These are phyloP conservation scores for Pseudozyma pruni DNA, from an alignment of 1,284 basidiomycete genomes.

Conservation along the genomic window DNA sequence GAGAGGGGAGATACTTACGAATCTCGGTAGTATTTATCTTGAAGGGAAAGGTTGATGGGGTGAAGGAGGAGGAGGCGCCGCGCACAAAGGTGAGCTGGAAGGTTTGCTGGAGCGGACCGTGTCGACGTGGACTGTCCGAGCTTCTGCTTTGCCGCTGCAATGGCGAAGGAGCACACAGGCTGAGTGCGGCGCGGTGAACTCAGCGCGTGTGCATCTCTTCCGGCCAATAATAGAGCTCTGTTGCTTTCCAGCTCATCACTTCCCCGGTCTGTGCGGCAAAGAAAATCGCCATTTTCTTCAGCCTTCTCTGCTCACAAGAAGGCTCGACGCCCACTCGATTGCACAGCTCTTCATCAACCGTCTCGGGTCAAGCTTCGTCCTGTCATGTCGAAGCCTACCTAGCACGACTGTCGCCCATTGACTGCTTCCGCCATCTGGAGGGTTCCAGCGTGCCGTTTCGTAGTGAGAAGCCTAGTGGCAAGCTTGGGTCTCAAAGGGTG, in stretches of 20 bases:
- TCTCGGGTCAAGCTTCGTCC: too few species aligned
- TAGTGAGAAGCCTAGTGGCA: too few species aligned
- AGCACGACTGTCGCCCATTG: too few species aligned
- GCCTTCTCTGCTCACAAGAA: constrained; percentile 26
- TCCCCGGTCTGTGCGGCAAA: constrained; percentile 32
- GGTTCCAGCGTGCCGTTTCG: too few species aligned
- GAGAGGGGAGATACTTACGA: constrained; percentile 22
- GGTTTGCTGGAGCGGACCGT: constrained; percentile 18
- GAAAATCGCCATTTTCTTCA: constrained; percentile 10
- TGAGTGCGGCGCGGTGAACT: neutral
- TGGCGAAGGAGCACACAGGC: neutral
- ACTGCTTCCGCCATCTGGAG: too few species aligned
- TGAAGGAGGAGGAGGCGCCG: constrained; percentile 4
- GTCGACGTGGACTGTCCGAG: constrained; percentile 30
- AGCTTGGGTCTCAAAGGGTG: too few species aligned
- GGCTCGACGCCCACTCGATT: neutral
- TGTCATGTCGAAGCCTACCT: constrained; percentile 9
- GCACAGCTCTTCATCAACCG: neutral
- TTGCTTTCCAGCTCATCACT: constrained; percentile 21
- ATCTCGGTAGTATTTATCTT: constrained; percentile 41
- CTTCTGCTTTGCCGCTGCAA: too few species aligned
- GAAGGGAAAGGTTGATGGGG: constrained; percentile 30
- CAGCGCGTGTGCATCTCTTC: neutral
- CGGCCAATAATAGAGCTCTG: constrained; percentile 22
- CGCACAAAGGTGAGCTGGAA: constrained; percentile 38